phyloP scores from a whole-genome alignment of 2,329 filamentous ascomycete species.

The Achaetomium macrosporum region DNA sequence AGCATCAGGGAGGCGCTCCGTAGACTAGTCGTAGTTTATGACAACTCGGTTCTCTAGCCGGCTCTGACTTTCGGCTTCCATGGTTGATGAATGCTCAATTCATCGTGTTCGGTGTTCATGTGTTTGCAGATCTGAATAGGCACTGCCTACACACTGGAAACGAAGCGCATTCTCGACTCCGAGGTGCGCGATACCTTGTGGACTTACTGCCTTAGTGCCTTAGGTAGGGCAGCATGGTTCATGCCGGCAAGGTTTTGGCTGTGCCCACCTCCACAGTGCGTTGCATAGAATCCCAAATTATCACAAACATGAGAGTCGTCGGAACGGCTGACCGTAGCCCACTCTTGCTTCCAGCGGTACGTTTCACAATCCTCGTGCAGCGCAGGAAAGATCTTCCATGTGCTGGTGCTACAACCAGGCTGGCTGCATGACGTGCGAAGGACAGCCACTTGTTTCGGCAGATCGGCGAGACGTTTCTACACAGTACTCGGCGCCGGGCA shows the following conservation, averaged over 20 bases:
- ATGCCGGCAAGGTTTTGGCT: too few species aligned
- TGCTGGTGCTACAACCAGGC: not conserved
- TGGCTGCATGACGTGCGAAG: constrained; percentile 16
- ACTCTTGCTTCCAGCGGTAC: not conserved
- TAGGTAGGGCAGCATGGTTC: too few species aligned
- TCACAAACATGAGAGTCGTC: constrained; percentile 2
- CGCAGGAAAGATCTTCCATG: not conserved
- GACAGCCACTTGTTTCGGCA: constrained; percentile 12
- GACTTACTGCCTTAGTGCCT: too few species aligned
- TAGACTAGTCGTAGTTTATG: constrained; percentile 24
- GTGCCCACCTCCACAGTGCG: not conserved
- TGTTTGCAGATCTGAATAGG: too few species aligned
- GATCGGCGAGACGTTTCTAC: constrained; percentile 12
- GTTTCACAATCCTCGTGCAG: not conserved
- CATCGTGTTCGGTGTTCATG: not conserved
- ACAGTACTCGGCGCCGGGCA: not conserved
- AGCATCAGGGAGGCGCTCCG: constrained; percentile 13
- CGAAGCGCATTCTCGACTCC: too few species aligned
- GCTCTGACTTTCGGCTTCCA: not conserved
- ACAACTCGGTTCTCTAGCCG: constrained; percentile 15
- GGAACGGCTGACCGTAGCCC: not conserved
- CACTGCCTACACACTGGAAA: too few species aligned
- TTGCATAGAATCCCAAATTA: constrained; percentile 17
- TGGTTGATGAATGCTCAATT: not conserved
- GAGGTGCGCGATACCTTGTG: too few species aligned